Percentiles rank a stretch among this genome's conserved stretches.
Conservation (phyloP, 441 rosid genomes). For the Gossypium lobatum region DNA sequence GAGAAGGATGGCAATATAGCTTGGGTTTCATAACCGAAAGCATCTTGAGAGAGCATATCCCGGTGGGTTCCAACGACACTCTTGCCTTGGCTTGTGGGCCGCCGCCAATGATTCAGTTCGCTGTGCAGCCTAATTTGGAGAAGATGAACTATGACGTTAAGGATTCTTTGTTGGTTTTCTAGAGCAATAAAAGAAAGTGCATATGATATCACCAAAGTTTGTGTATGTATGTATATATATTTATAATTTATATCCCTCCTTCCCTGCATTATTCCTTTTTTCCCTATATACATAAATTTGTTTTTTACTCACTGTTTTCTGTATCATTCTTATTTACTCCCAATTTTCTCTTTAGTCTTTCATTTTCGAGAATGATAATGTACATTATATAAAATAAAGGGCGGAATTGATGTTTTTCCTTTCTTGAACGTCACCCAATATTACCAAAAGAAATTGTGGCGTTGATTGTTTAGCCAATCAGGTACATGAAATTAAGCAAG, state of each 20-base stretch:
- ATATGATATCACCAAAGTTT: background rate
- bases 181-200: background rate
- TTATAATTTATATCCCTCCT: background rate
- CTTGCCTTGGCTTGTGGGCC: conserved; percentile 84
- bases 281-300: background rate
- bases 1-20: conserved; percentile 77
- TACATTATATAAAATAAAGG: background rate
- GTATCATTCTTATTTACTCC: background rate
- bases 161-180: conserved; percentile 62
- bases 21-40: conserved; percentile 56
- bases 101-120: conserved; percentile 79
- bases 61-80: conserved; percentile 45
- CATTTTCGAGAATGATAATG: background rate
- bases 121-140: conserved; percentile 82
- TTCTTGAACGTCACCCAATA: too few relatives aligned
- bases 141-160: conserved; percentile 72
- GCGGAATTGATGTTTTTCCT: too few relatives aligned
- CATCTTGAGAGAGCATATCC: conserved; percentile 57
- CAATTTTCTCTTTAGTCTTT: background rate
- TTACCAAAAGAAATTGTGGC: too few relatives aligned
- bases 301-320: background rate
- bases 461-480: background rate
- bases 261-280: background rate
- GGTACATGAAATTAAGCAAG: background rate
- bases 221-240: background rate